Percentiles rank a stretch among this genome's conserved stretches.
Conservation (phyloP, 345 rosid species). For the Arabidopsis arenosa region DNA sequence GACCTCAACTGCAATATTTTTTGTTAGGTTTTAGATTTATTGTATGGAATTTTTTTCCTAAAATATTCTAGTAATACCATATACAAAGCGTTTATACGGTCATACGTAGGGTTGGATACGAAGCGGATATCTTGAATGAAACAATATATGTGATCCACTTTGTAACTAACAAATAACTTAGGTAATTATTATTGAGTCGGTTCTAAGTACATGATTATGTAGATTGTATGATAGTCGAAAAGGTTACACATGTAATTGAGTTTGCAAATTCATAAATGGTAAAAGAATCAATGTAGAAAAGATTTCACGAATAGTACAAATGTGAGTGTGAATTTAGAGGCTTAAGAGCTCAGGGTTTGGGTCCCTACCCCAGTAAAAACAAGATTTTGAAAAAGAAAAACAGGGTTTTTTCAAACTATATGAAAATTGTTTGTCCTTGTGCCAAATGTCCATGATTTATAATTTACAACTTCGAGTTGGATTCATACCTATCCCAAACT, state of each 20-base stretch:
- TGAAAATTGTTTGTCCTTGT: neutral
- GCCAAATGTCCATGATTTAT: neutral
- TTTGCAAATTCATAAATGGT: no score
- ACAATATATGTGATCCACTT: no score
- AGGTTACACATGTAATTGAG: neutral
- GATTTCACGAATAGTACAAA: neutral
- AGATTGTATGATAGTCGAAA: neutral
- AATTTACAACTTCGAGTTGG: neutral
- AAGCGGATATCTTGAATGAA: no score
- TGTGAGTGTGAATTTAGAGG: neutral
- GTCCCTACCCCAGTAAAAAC: slow-evolving; percentile 5
- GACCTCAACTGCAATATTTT: slow-evolving; percentile 24
- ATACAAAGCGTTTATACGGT: slow-evolving; percentile 1
- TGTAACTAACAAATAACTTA: no score
- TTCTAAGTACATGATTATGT: no score
- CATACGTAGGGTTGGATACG: neutral
- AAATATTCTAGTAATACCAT: neutral
- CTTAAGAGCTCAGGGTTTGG: neutral
- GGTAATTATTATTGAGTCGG: no score
- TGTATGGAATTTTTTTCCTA: neutral
- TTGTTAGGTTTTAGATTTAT: slow-evolving; percentile 14
- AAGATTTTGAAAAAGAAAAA: neutral
- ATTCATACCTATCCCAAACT: neutral
- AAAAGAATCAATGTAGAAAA: neutral
- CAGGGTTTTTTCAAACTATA: neutral